phyloP scores from a whole-genome alignment of 192 early-diverging fungal genomes.

The Spizellomyces punctatus region DNA sequence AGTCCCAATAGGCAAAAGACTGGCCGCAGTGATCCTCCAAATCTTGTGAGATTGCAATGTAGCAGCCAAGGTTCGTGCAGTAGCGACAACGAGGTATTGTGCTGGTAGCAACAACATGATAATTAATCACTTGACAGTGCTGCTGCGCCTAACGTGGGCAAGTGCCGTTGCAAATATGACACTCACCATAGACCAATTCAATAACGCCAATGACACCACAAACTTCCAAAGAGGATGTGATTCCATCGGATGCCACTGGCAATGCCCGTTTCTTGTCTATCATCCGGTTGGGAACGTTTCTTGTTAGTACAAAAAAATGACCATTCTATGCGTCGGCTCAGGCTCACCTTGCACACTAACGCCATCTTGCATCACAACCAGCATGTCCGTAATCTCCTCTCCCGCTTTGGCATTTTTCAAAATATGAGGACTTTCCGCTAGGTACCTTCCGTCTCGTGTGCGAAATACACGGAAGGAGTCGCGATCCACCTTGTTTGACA shows the following conservation, averaged over 20 bases:
- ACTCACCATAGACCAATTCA: slow-evolving; percentile 41
- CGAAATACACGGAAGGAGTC: slow-evolving; percentile 40
- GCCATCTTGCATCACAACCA: slow-evolving; percentile 22
- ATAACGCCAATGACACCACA: slow-evolving; percentile 49
- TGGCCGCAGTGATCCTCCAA: slow-evolving; percentile 49
- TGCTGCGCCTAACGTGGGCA: neutral
- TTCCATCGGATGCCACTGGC: slow-evolving; percentile 8
- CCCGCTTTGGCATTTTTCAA: slow-evolving; percentile 18
- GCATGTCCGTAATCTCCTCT: slow-evolving; percentile 26
- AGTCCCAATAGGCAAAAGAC: slow-evolving; percentile 38
- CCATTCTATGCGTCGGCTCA: neutral
- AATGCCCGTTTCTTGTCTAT: slow-evolving; percentile 11
- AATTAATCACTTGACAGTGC: neutral
- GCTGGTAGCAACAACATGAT: slow-evolving; percentile 15
- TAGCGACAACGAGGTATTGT: slow-evolving; percentile 51
- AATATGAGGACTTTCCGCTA: slow-evolving; percentile 36
- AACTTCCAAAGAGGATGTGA: slow-evolving; percentile 32
- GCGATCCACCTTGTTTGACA: neutral
- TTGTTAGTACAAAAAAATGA: neutral
- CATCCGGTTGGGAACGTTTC: neutral
- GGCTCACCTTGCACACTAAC: slow-evolving; percentile 20
- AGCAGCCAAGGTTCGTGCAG: slow-evolving; percentile 44
- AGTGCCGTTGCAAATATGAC: neutral
- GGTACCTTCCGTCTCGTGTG: slow-evolving; percentile 31
- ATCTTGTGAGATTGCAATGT: slow-evolving; percentile 58